Percentiles rank a stretch among this genome's conserved stretches.
phyloP scores from a whole-genome alignment of 2,329 filamentous ascomycete genomes.

The Lachnellula arida region DNA sequence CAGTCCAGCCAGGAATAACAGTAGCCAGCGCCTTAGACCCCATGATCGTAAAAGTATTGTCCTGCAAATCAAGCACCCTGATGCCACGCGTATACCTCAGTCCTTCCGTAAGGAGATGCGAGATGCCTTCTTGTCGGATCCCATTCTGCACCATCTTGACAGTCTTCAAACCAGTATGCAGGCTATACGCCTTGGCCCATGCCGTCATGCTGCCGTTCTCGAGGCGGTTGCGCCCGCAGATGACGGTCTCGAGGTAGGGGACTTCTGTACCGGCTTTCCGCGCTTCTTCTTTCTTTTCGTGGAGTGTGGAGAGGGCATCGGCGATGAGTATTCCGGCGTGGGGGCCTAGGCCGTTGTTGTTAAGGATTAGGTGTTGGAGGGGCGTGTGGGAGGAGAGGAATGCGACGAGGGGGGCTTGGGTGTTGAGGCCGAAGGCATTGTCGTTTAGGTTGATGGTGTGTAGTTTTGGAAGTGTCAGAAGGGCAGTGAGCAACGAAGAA shows the following conservation, averaged over 20 bases:
- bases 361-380: conserved; percentile 89
- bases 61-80: conserved; percentile 81
- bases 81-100: conserved; percentile 66
- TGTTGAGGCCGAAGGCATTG: conserved; percentile 96
- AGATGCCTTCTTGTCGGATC: conserved; percentile 90
- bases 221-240: conserved; percentile 91
- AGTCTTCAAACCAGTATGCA: conserved; percentile 75
- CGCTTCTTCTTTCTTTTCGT: conserved; percentile 76
- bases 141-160: conserved; percentile 99
- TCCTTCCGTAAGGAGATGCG: conserved; percentile 72
- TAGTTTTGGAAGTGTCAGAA: conserved; percentile 80
- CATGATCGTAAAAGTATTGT: conserved; percentile 88
- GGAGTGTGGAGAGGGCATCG: conserved; percentile 77
- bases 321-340: conserved; percentile 86
- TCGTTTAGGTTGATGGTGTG: conserved; percentile 94
- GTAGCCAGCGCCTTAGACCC: conserved; percentile 75
- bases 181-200: conserved; percentile 83
- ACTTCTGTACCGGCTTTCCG: conserved; percentile 67
- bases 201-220: conserved; percentile 96
- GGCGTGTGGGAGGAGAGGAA: conserved; percentile 87
- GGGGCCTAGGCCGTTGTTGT: conserved; percentile 96
- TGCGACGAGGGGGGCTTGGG: conserved; percentile 83
- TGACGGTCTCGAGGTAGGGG: conserved; percentile 87
- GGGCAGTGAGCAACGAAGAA: conserved; percentile 75
- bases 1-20: conserved; percentile 69